Evolutionary conservation across 1,139 yeast genomes (phyloP).

Genomic region (Taphrina pruni): DNA sequence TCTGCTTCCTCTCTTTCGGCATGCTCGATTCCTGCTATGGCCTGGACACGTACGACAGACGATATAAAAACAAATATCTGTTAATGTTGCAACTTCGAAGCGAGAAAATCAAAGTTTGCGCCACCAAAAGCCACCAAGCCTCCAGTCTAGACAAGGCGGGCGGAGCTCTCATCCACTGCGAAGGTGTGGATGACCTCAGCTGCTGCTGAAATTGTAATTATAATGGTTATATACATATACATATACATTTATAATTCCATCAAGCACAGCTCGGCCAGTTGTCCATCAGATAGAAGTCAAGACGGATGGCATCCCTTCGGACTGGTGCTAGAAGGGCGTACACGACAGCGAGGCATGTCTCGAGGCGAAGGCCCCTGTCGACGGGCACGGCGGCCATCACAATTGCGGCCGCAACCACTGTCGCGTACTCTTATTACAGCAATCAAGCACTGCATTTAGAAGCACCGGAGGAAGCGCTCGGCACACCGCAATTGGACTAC

Average conservation of each 20-base stretch:
- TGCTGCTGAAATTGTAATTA: background rate
- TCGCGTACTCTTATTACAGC: slow-evolving; percentile 7
- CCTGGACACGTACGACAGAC: background rate
- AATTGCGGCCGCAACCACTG: slow-evolving; percentile 14
- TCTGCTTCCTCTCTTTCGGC: slow-evolving; percentile 39
- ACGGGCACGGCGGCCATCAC: slow-evolving; percentile 10
- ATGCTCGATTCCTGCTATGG: background rate
- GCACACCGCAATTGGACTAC: slow-evolving; percentile 21
- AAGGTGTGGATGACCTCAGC: background rate
- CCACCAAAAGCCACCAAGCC: background rate
- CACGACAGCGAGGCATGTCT: slow-evolving; percentile 16
- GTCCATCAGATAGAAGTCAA: background rate
- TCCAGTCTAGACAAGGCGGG: too few relatives aligned
- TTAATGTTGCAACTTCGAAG: background rate
- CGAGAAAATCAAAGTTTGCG: slow-evolving; percentile 20
- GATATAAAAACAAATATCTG: background rate
- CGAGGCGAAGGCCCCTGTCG: slow-evolving; percentile 6
- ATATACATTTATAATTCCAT: too few relatives aligned
- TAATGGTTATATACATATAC: too few relatives aligned
- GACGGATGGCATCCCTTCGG: background rate
- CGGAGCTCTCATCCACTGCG: background rate
- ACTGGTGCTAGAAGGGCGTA: slow-evolving; percentile 12
- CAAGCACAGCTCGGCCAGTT: too few relatives aligned
- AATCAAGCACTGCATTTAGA: background rate
- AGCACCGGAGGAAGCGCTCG: slow-evolving; percentile 1